phyloP scores from a whole-genome alignment of 139 green algal genomes.

The Chloropicon primus region DNA sequence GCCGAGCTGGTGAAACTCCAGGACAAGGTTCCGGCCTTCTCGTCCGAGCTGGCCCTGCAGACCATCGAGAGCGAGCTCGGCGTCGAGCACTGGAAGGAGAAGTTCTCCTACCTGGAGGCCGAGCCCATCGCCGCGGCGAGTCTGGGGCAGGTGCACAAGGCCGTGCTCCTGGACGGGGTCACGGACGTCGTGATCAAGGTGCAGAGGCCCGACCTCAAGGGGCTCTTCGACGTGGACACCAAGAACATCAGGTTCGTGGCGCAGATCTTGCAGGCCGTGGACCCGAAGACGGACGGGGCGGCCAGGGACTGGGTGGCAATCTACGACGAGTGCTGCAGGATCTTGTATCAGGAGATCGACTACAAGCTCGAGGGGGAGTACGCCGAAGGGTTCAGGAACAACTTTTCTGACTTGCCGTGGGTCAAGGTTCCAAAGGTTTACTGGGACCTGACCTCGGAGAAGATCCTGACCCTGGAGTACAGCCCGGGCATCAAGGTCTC shows the following conservation, averaged over 20 bases:
- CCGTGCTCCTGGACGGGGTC: slow-evolving; percentile 50
- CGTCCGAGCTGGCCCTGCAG: slow-evolving; percentile 44
- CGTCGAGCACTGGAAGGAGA: slow-evolving; percentile 24
- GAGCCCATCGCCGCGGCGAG: slow-evolving; percentile 83
- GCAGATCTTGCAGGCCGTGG: slow-evolving; percentile 54
- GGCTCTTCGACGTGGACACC: slow-evolving; percentile 93
- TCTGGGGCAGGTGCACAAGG: slow-evolving; percentile 84
- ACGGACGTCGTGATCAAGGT: slow-evolving; percentile 91
- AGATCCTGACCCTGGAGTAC: slow-evolving; percentile 86
- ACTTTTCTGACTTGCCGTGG: slow-evolving; percentile 66
- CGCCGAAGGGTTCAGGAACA: slow-evolving; percentile 71
- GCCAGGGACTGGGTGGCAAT: slow-evolving; percentile 98
- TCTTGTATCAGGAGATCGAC: slow-evolving; percentile 97
- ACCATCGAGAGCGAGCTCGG: slow-evolving; percentile 78
- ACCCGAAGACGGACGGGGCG: slow-evolving; percentile 95
- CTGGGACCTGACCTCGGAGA: slow-evolving; percentile 44
- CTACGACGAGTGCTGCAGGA: slow-evolving; percentile 94
- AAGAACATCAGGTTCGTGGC: slow-evolving; percentile 88
- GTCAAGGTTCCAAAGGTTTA: slow-evolving; percentile 84
- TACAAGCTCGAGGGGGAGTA: slow-evolving; percentile 83
- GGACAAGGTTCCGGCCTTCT: slow-evolving; percentile 93
- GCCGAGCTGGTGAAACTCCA: slow-evolving; percentile 91
- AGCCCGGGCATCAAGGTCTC: slow-evolving; percentile 90
- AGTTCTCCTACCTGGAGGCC: slow-evolving; percentile 75
- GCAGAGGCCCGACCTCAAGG: slow-evolving; percentile 86